Evolutionary conservation across 345 rosid genomes (phyloP), one percentile per base, ranked within the genome.

Genomic region (Eucalyptus regnans): DNA sequence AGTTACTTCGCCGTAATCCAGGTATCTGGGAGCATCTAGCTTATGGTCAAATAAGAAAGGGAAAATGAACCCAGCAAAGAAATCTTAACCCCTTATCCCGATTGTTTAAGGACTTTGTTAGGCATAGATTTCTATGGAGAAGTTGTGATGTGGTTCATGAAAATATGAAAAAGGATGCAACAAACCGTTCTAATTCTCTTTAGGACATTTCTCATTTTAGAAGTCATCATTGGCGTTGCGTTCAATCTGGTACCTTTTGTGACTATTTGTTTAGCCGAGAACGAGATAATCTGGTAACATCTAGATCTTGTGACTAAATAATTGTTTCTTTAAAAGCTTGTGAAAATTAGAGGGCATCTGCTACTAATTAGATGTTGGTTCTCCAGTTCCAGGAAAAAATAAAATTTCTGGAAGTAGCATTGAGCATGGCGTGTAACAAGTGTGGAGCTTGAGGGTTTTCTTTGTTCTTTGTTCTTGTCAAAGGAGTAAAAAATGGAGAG

Each of bases 1-100:
- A 97, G 92, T 91, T 98, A 94, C 91, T 98, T 86, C 96, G 98
- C 22, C 94, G 95, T 79, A 93, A 97, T 93, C 99, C 99, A 92
- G 99, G 99, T 98, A 92, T 41, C 41, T 76, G 48, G 15, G 58
- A 49, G 41, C 58, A 85, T 27, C 56, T 49, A 85, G 58, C 25
- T 50, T 14, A 15, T 48, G 31, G 87, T 49, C 58, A 49, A 85
- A 49, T 48, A 29, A 85, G 56, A 49, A 50, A 13, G 50, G 58
- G 41, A 31, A 49, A 85, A 29, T 23, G 33, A 29, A 15, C 41
- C 29, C 15, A 11, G 16, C 84, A 25, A 41, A 76, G 58, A 76
- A 10, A 9, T 5, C 41, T 41, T 76, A 20, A 76, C 84, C 84
- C 48, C 84, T 20, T 20, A 22, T 76, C 48, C 84, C 41, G 12